Evolutionary conservation across 2,329 filamentous ascomycete genomes (phyloP), one percentile per base, ranked within the genome.

Genomic region (Sclerotinia sclerotiorum): DNA sequence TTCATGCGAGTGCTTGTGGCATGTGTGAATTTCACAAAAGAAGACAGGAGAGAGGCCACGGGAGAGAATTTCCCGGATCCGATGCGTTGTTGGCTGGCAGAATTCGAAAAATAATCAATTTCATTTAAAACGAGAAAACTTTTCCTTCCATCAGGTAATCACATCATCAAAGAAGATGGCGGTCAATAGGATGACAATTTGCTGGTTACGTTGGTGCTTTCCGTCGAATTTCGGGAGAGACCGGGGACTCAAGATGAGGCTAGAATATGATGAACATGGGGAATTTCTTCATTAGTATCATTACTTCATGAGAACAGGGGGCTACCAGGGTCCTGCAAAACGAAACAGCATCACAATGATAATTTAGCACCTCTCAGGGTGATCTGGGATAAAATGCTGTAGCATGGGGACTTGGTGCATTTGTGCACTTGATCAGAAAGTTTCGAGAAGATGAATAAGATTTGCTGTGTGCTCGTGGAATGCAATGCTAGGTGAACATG

Each of bases 221-320:
- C 44, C 19, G 13, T 39, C 6, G 13, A 15, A 54, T 51, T 7
- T 67, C 65, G 65, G 65, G 35, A 62, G 56, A 67, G 24, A 54
- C 29, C 65, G 65, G 65, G 32, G 35, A 42, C 35, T 55, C 24
- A 49, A 67, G 56, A 46, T 19, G 48, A 63, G 56, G 35, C 56
- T 63, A 63, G 65, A 62, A 62, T 62, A 67, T 52, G 17, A 51
- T 46, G 8, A 52, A 44, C 39, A 17, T 56, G 11, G 48, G 35
- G 10, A 13, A 15, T 46, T 44, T n/a, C 24, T 42, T 60, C 57
- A 48, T 19, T 32, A 24, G 8, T 17, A 29, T 60, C 57, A 48
- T 19, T 32, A 24, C 15, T 17, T 48, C 15, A 32, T 61, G 56
- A 66, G 19, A 60, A 32, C 29, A 67, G 48, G 65, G 29, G 29